Evolutionary conservation across 805 yeast genomes (phyloP), one percentile per base, ranked within the genome.

Genomic region (Citeromyces matritensis): DNA sequence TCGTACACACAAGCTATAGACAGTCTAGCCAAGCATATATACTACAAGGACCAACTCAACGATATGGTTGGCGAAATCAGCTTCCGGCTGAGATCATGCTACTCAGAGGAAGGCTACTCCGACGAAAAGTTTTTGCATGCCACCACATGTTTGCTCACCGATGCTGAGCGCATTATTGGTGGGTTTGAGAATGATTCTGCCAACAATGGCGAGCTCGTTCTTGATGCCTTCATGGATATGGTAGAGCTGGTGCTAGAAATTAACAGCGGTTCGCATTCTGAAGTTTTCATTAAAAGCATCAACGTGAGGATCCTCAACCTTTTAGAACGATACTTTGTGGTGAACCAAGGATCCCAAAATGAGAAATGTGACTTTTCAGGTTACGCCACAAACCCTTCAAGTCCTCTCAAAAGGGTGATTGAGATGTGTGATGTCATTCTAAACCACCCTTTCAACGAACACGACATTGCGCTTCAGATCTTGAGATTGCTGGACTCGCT

Each of bases 41-140:
- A 85, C 44, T 88, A 88, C 48, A 75, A 75, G 37, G 93, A 84
- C 41, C 98, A 91, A 50, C 70, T 79, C 4, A 65, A 76, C 10
- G 96, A 86, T 48, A 76, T 88, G 58, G 58, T 85, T 12, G 67
- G 71, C 19, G 94, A 80, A 36, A 57, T 85, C 10, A 53, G 75
- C 27, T 41, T 63, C 12, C 67, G 60, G 35, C 53, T 55, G 33
- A 62, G 44, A 40, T 55, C 34, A 41, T 45, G 28, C 32, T 55
- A 37, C 46, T 12, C 29, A 4, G 17, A 26, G 9, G 29, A 14
- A 12, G 17, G 17, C 29, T 19, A 12, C n/a, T 11, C 15, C n/a
- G 15, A 26, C 9, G 17, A 14, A 19, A 26, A 26, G 10, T 26
- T 26, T 15, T 15, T 15, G 13, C 17, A 26, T 13, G 29, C 21